Base-by-base conservation (phyloP, 2,329 filamentous ascomycete species). In the Neonectria magnoliae region DNA sequence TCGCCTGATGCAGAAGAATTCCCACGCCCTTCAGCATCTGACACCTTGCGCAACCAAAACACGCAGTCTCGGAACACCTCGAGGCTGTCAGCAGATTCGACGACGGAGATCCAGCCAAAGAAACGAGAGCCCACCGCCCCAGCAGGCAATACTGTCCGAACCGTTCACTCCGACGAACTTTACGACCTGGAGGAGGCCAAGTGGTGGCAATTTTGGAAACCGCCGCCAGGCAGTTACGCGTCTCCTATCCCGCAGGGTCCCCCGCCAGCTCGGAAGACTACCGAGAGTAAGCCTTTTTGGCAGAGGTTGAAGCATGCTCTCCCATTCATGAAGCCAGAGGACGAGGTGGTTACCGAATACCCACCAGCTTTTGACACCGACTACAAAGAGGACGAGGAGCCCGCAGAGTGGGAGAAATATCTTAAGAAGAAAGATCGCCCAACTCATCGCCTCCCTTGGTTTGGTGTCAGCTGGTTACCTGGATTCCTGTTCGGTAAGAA, bases 401-500 rank as follows among this genome's bases (percentile, higher is more conserved):
- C 85, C 9, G 89, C 92, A 0, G 81, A 88, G 48, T 99, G 96
- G 96, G 89, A 90, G 72, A 91, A 90, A 65, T 98, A 94, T 80
- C 82, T 98, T 55, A 91, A 89, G 74, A 87, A 88, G 62, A 94
- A 92, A 61, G 90, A 98, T 66, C 90, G 96, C 41, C 93, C 95
- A 18, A 97, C 92, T 0, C 94, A 97, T 81, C 89, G 90, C 51
- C 81, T 98, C 10, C 89, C 93, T 0, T 79, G 80, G 0, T 87
- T 87, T 47, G 82, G 81, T 1, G 84, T 84, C 76, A 83, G 81
- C 0, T 98, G 92, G 91, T 89, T 97, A 77, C 91, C 91, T 3
- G 88, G 89, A 0, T 77, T 97, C n/a, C 80, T 94, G 1, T 78
- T 97, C 54, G 94, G 93, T 58, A 91, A 93, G 77, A 98, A 98